Base-by-base conservation (phyloP, 768 basidiomycete species). In the Hebeloma cylindrosporum region DNA sequence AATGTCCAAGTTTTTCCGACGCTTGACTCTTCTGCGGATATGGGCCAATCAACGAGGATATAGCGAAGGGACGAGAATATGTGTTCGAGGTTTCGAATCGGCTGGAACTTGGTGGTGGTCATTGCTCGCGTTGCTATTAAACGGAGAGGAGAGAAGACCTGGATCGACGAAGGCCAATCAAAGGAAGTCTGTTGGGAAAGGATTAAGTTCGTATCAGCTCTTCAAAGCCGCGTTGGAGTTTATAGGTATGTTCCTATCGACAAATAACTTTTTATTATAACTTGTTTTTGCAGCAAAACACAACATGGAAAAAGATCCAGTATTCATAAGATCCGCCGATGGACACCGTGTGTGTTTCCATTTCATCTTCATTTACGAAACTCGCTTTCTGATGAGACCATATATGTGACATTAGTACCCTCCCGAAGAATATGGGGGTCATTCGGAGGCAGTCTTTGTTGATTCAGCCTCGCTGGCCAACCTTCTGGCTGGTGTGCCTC, bases 11-110 rank as follows among this genome's bases (percentile, higher is more conserved):
- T 0, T 93, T 90, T 61, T 62, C 65, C 1, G 85, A 93, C 39
- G 90, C 90, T 0, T 92, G 7, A 73, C 85, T 0, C 72, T 97
- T 1, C 77, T 97, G 11, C 79, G 91, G 7, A 77, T 94, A 11
- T 99, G 96, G 96, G 90, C 89, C 1, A 82, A 83, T 38, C 87
- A 93, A 54, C 74, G 93, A 30, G 92, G 92, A 0, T 93, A 85
- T 52, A 75, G 80, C 2, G 73, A 75, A 49, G 80, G 84, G 8
- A 62, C 66, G 3, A 65, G 71, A 30, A 58, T 79, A 49, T 84
- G 80, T 54, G 69, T 88, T 3, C 70, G 75, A 11, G 89, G 89
- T 11, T 93, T 85, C 58, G 86, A 82, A 56, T 75, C 74, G 5
- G 69, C 73, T 17, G 88, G 88, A 1, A 59, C 71, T 3, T 85